These are phyloP conservation scores for Cantharellus cinnabarinus DNA, from an alignment of 768 basidiomycete genomes.

Conservation along the genomic window DNA sequence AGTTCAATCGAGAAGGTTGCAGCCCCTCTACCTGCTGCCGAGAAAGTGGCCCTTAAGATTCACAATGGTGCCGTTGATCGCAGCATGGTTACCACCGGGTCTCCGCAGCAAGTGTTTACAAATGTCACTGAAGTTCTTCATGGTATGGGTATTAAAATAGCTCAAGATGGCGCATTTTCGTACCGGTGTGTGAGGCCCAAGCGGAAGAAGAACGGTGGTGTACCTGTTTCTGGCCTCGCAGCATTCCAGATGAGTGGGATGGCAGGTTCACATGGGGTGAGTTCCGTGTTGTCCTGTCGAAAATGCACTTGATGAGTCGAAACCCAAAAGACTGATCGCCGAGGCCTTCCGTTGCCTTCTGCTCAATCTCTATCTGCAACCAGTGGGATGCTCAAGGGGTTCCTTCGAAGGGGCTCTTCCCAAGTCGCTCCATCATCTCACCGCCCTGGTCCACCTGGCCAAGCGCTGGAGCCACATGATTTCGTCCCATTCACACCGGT, in stretches of 20 bases:
- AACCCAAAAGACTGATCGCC: constrained; percentile 52
- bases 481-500: not conserved
- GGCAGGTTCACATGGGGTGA: constrained; percentile 70
- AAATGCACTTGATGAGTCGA: constrained; percentile 7
- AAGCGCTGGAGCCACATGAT: not conserved
- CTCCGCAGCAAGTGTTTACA: constrained; percentile 73
- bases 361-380: constrained; percentile 43
- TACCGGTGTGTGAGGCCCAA: constrained; percentile 67
- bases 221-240: constrained; percentile 30
- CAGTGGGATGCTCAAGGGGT: constrained; percentile 66
- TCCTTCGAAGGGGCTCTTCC: constrained; percentile 78
- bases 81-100: constrained; percentile 62
- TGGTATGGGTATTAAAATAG: constrained; percentile 79
- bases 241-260: constrained; percentile 62
- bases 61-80: constrained; percentile 90
- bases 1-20: no score
- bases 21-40: not conserved
- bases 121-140: constrained; percentile 63
- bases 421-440: constrained; percentile 34
- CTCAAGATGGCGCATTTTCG: constrained; percentile 79
- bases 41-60: constrained; percentile 32
- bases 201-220: constrained; percentile 26
- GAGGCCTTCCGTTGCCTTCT: constrained; percentile 70
- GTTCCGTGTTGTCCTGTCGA: constrained; percentile 16
- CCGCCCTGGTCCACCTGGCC: not conserved